Base-by-base conservation (phyloP, 106 monocot genomes). In the Hemerocallis citrina region DNA sequence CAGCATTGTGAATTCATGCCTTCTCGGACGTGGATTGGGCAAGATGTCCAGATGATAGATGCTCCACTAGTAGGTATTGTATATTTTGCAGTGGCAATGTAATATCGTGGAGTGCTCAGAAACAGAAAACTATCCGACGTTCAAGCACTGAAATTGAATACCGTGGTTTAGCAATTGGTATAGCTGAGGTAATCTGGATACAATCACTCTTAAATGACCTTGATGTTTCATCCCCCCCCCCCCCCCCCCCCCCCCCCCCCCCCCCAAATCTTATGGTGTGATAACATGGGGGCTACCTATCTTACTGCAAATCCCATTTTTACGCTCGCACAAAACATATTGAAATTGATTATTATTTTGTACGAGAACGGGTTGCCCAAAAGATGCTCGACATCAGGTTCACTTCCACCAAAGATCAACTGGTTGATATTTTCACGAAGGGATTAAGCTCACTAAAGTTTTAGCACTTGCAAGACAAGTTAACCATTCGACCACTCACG, bases 271-370 rank as follows among this genome's bases (percentile, higher is more conserved):
- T 0, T 48, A 10, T 48, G 47, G 16, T 36, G 35, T 36, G 59
- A 59, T 19, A 59, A 59, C 15, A 37, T 36, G 0, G 11, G 3
- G 6, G 59, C 59, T 3, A 59, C 36, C 6, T n/a, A 31, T 7
- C 17, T 59, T 3, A 16, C 36, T 2, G 5, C 0, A 3, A 59
- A 59, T 15, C 59, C 34, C 2, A 17, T 38, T 9, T 59, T 59
- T 34, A 59, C 4, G 30, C 59, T 17, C 14, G 59, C 5, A 59
- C 59, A 0, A 34, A 37, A 36, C 59, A 59, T 16, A 38, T 59
- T 9, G 36, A 36, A n/a, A 38, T 59, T 37, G 34, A 59, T 59
- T 33, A 29, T 21, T n/a, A 35, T 19, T 59, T 59, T 59, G 36
- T 59, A n/a, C n/a, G n/a, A n/a, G n/a, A n/a, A n/a, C n/a, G n/a